These are phyloP conservation scores for Fusarium xyrophilum DNA, from an alignment of 2,329 filamentous ascomycete genomes.

Conservation along the genomic window DNA sequence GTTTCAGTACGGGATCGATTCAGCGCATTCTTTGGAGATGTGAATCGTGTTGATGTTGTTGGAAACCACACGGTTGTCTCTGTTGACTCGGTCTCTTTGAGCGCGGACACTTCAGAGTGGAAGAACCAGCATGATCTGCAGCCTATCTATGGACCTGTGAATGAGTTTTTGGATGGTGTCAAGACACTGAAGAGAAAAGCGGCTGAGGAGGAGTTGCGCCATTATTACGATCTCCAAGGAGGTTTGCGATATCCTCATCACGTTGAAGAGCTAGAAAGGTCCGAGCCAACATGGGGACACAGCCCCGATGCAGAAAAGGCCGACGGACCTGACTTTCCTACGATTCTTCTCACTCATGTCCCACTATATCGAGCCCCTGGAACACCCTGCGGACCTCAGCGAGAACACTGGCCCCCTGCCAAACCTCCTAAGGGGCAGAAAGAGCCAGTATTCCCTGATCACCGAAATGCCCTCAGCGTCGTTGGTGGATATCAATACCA, in stretches of 20 bases:
- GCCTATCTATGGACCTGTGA: slow-evolving; percentile 76
- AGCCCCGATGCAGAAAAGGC: slow-evolving; percentile 50
- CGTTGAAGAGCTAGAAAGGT: slow-evolving; percentile 64
- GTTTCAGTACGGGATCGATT: slow-evolving; percentile 82
- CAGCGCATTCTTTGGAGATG: slow-evolving; percentile 84
- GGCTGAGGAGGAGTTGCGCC: slow-evolving; percentile 71
- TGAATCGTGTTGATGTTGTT: slow-evolving; percentile 89
- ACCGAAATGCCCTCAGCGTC: slow-evolving; percentile 80
- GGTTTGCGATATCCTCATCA: slow-evolving; percentile 64
- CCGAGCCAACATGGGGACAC: slow-evolving; percentile 42
- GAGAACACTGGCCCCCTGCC: slow-evolving; percentile 82
- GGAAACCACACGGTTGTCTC: slow-evolving; percentile 97
- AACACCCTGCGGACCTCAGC: slow-evolving; percentile 84
- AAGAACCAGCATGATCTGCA: slow-evolving; percentile 59
- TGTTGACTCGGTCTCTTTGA: slow-evolving; percentile 86
- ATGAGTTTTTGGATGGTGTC: slow-evolving; percentile 76
- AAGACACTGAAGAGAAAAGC: slow-evolving; percentile 70
- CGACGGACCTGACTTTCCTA: slow-evolving; percentile 72
- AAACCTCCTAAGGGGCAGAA: slow-evolving; percentile 66
- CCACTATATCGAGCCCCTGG: slow-evolving; percentile 83
- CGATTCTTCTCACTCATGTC: slow-evolving; percentile 88
- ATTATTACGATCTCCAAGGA: slow-evolving; percentile 66
- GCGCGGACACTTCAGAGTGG: slow-evolving; percentile 67
- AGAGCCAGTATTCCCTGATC: slow-evolving; percentile 63
- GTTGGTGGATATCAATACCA: slow-evolving; percentile 91